Evolutionary conservation across 441 rosid species (phyloP), one percentile per base, ranked within the genome.

Genomic region (Dalechampia spathulata): DNA sequence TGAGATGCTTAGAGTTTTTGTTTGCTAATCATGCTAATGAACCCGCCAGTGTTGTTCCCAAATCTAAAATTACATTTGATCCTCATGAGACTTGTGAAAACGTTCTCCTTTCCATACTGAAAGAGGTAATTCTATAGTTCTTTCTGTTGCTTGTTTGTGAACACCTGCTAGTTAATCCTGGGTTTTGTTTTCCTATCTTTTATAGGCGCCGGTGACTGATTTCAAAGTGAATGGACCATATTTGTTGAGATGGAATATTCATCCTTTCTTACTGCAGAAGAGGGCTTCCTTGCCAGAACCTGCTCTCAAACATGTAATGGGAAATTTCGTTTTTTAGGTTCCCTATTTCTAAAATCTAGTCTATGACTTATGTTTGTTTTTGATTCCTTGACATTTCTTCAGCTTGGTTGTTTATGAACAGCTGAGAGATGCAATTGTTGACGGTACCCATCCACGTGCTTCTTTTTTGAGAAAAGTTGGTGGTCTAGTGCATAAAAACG

Each of bases 1-100:
- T 81, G 70, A 79, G 79, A 56, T 77, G 79, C 47, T 67, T 79
- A 64, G 85, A 81, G 72, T 72, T 70, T 58, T 68, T 84, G 53
- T 73, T 63, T 43, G 8, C 17, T 42, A 36, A 36, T 43, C 9
- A 20, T 42, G 30, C 42, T 42, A 48, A 60, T 64, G 68, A 47
- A 57, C 22, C 21, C 8, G 34, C 37, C 4, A 28, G 49, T 39
- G 68, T 46, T 20, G 49, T n/a, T 58, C 27, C 23, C 9, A 72
- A 66, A 21, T 27, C 65, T 4, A 74, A 72, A 38, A 38, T 44
- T 9, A 43, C 41, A 15, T 46, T 81, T 65, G 74, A 71, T 47
- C 58, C 66, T 16, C 74, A 77, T 1, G 20, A 26, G 52, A 73
- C 73, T 60, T 78, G 84, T 34, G 73, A 78, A 65, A 69, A 76